Evolutionary conservation across 2,329 filamentous ascomycete species (phyloP), one percentile per base, ranked within the genome.

Genomic region (Clonostachys rosea): DNA sequence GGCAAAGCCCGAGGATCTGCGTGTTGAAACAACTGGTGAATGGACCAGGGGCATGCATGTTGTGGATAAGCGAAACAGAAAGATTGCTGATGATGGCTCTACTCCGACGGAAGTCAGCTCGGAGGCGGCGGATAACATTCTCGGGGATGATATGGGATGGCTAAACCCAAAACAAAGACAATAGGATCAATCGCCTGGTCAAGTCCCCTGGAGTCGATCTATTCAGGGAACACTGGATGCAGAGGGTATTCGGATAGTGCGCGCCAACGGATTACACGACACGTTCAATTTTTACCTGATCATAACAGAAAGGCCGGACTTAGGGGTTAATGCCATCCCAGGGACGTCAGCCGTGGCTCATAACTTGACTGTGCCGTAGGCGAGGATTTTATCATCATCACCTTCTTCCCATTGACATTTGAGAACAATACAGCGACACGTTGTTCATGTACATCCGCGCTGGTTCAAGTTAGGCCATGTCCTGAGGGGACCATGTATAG

Each of bases 41-140:
- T 99, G 94, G 94, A 95, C 91, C 42, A 76, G 89, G 48, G 92
- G 94, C 2, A 91, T 94, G 84, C 91, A 91, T 60, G 77, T 97
- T 34, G 74, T 91, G 39, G 94, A 99, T 71, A 76, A 83, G 34
- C 78, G 94, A 41, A 67, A 70, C 37, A 69, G 82, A 46, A 81
- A 82, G 59, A 74, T 73, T 6, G 75, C 68, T 10, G 71, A 73
- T 50, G 57, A 63, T 10, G 63, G 65, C 41, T 58, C 68, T 30
- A 10, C 24, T 5, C 4, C 8, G 24, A 30, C 24, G 9, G 8
- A 8, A 30, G 60, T 72, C 47, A 56, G 68, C 39, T 54, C 74
- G 58, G 49, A 70, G 17, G 60, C 60, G 5, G 50, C 67, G 16
- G 73, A 75, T 48, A 71, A 79, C 54, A 76, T 84, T 33, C 75